phyloP scores from a whole-genome alignment of 1,284 basidiomycete species.

The Puccinia brachypodii region DNA sequence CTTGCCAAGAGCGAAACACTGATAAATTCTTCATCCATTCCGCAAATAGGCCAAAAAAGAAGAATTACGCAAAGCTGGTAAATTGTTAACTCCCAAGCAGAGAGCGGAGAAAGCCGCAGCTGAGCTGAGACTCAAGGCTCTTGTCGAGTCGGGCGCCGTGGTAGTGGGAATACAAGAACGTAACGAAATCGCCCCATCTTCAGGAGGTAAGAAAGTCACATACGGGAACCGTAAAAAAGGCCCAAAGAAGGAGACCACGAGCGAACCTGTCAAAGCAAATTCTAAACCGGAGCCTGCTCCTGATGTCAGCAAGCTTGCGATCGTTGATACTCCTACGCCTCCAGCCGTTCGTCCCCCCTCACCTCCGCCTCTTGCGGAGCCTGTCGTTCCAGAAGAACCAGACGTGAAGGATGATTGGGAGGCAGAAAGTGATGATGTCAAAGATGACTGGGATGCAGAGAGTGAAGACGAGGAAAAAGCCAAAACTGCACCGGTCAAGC shows the following conservation, averaged over 20 bases:
- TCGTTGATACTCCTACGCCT: slow-evolving; percentile 6
- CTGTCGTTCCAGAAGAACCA: slow-evolving; percentile 58
- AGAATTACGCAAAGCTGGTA: slow-evolving; percentile 82
- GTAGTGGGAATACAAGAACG: slow-evolving; percentile 75
- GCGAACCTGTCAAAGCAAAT: slow-evolving; percentile 47
- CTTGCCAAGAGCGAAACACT: neutral
- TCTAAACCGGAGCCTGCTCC: slow-evolving; percentile 46
- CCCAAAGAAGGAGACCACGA: slow-evolving; percentile 52
- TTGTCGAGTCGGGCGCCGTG: slow-evolving; percentile 82
- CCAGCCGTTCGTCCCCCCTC: slow-evolving; percentile 52
- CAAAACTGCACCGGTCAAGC: slow-evolving; percentile 17
- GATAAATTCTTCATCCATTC: neutral
- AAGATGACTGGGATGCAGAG: slow-evolving; percentile 57
- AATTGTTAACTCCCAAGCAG: slow-evolving; percentile 88
- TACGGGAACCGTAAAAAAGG: slow-evolving; percentile 80
- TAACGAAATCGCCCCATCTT: slow-evolving; percentile 60
- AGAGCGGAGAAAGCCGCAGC: slow-evolving; percentile 90
- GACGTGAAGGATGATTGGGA: slow-evolving; percentile 82
- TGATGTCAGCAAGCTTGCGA: slow-evolving; percentile 38
- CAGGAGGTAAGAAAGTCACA: slow-evolving; percentile 67
- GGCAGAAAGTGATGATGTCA: slow-evolving; percentile 66
- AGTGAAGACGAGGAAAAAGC: slow-evolving; percentile 51
- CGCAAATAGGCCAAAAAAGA: slow-evolving; percentile 72
- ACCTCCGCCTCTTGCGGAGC: slow-evolving; percentile 59
- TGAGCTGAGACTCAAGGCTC: slow-evolving; percentile 84